phyloP scores from a whole-genome alignment of 306 rosid species.

The Luffa aegyptiaca region DNA sequence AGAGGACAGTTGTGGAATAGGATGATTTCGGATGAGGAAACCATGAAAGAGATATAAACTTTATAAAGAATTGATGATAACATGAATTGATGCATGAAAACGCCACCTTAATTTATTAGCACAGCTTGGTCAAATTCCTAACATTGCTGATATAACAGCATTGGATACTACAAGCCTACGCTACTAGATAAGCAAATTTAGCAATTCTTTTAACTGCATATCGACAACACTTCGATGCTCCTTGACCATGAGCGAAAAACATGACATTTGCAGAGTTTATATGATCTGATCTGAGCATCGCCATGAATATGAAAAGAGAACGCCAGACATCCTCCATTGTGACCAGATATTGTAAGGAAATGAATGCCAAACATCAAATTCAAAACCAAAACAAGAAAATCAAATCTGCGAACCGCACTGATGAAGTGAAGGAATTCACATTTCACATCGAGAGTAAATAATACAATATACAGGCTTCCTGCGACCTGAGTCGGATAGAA shows the following conservation, averaged over 20 bases:
- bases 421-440: not conserved
- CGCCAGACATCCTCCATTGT: not conserved
- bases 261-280: not conserved
- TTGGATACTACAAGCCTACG: not conserved
- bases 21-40: not conserved
- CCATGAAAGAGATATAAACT: not conserved
- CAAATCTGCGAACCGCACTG: not conserved
- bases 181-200: not conserved
- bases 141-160: not conserved
- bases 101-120: not conserved
- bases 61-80: not conserved
- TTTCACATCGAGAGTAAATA: not conserved
- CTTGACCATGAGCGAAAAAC: not conserved
- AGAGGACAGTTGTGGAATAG: not conserved
- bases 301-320: not conserved
- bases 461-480: not conserved
- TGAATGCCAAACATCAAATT: not conserved
- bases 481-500: not conserved
- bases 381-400: not conserved
- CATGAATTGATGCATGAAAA: not conserved
- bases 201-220: not conserved
- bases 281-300: not conserved
- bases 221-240: not conserved
- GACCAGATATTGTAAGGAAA: not conserved
- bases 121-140: not conserved